Conservation (phyloP, 306 rosid species). For the Pachyrhizus erosus region DNA sequence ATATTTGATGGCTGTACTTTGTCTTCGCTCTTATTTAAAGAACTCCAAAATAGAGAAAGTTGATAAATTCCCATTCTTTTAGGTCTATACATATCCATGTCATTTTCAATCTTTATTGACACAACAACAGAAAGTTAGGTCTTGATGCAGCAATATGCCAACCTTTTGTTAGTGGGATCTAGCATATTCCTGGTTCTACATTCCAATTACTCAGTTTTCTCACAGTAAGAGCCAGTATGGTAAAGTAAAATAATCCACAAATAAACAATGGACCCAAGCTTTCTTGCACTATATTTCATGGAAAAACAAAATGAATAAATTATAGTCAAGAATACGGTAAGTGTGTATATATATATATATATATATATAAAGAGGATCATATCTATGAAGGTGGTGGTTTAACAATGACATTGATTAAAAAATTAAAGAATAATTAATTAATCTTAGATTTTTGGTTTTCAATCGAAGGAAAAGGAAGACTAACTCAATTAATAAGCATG, state of each 20-base stretch:
- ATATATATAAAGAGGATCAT: too few relatives aligned
- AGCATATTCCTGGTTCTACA: conserved; percentile 5
- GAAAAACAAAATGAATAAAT: conserved; percentile 5
- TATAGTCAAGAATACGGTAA: too few relatives aligned
- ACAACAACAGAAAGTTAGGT: conserved; percentile 42
- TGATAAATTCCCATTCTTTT: not conserved
- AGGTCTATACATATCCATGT: not conserved
- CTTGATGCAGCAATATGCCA: conserved; percentile 42
- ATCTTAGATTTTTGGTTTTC: too few relatives aligned
- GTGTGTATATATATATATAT: too few relatives aligned
- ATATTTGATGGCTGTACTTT: conserved; percentile 3
- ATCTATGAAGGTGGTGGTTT: too few relatives aligned
- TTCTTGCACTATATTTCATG: conserved; percentile 23
- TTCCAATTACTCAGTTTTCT: conserved; percentile 29
- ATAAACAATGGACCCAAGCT: not conserved
- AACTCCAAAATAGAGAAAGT: conserved; percentile 16
- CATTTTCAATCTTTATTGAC: conserved; percentile 38
- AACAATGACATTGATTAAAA: too few relatives aligned
- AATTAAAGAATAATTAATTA: too few relatives aligned
- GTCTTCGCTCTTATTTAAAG: not conserved
- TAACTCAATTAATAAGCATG: too few relatives aligned
- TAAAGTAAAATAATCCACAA: conserved; percentile 14
- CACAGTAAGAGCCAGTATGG: not conserved
- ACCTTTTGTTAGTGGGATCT: conserved; percentile 36
- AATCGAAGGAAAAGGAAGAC: too few relatives aligned